Percentiles rank a stretch among this genome's conserved stretches.
Conservation (phyloP, 176 grass and related monocot genomes). For the Aegilops bicornis region DNA sequence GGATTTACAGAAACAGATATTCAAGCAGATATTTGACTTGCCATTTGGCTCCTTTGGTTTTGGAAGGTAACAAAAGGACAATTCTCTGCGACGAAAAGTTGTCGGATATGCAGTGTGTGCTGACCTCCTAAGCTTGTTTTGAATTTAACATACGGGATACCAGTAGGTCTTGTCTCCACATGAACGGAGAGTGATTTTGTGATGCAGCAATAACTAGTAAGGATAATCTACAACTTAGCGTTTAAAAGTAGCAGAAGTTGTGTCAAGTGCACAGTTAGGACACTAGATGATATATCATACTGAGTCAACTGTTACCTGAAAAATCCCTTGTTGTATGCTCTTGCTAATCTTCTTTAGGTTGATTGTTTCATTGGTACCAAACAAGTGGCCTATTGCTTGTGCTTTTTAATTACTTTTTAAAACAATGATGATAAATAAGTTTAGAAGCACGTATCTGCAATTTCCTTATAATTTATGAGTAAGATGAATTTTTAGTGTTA, state of each 20-base stretch:
- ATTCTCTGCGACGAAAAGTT: neutral
- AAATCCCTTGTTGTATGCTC: neutral
- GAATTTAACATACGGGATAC: neutral
- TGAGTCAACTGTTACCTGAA: neutral
- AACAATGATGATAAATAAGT: neutral
- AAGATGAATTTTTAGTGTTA: neutral
- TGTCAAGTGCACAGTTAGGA: neutral
- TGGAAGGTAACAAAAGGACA: neutral
- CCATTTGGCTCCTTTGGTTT: neutral
- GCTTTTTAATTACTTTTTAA: neutral
- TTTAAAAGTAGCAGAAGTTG: neutral
- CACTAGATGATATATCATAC: neutral
- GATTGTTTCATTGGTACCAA: neutral
- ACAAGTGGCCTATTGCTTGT: neutral
- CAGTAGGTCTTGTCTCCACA: neutral
- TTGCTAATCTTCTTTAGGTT: neutral
- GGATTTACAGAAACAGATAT: neutral
- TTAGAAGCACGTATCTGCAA: neutral
- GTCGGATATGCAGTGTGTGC: neutral
- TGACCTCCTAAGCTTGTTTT: neutral
- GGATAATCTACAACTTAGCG: neutral
- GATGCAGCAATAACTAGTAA: neutral
- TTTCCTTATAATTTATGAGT: neutral
- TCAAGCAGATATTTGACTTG: neutral
- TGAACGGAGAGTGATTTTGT: slow-evolving; percentile 8